These are phyloP conservation scores for Eleusine coracana DNA, from an alignment of 176 grass and related monocot genomes.

Conservation along the genomic window DNA sequence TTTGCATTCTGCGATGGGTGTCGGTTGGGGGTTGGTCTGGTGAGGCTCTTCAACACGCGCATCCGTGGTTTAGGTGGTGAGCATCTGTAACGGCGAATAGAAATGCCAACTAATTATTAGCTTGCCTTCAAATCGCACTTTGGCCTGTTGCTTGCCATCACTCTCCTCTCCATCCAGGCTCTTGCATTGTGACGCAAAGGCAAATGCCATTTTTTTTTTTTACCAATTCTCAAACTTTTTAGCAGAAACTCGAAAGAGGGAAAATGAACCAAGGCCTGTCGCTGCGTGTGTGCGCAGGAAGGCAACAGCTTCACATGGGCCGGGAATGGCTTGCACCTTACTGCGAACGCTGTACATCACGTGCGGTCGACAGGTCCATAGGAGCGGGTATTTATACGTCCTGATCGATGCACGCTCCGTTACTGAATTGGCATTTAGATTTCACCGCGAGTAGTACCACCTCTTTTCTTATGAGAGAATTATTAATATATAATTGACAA, in stretches of 20 bases:
- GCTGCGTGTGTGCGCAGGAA: neutral
- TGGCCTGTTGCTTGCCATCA: too few species aligned
- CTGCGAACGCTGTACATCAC: neutral
- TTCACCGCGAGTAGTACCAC: neutral
- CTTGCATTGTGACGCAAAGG: neutral
- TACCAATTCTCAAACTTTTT: too few species aligned
- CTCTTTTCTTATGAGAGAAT: neutral
- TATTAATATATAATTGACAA: neutral
- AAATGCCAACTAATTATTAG: slow-evolving; percentile 49
- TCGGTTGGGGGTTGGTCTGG: slow-evolving; percentile 30
- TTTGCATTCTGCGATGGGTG: slow-evolving; percentile 3
- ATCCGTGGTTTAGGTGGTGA: slow-evolving; percentile 31
- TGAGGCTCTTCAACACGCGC: slow-evolving; percentile 23
- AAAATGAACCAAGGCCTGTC: neutral
- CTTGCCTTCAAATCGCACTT: slow-evolving; percentile 41
- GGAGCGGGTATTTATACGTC: neutral
- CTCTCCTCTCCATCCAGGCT: neutral
- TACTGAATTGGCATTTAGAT: neutral
- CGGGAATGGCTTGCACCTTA: neutral
- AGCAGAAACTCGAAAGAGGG: neutral
- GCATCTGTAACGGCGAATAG: slow-evolving; percentile 41
- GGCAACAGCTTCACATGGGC: neutral
- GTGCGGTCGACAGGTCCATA: neutral
- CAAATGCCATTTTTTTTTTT: neutral
- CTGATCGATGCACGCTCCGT: neutral